phyloP scores from a whole-genome alignment of 495 filamentous ascomycete genomes.

The Penicillium riverlandense region DNA sequence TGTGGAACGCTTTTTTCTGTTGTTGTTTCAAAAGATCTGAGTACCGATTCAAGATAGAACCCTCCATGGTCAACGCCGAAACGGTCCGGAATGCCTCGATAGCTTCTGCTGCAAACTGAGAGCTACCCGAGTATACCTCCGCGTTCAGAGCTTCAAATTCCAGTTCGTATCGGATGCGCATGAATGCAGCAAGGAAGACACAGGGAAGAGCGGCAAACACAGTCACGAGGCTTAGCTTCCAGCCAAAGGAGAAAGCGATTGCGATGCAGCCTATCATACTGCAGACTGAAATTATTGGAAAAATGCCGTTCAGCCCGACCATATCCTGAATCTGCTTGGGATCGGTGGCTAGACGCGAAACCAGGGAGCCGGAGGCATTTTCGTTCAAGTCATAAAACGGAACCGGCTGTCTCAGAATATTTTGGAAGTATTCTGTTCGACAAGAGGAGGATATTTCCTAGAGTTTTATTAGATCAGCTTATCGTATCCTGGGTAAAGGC shows the following conservation, averaged over 20 bases:
- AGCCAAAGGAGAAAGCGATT: conserved; percentile 33
- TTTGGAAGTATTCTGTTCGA: background rate
- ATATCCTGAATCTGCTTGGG: conserved; percentile 32
- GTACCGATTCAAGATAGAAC: conserved; percentile 38
- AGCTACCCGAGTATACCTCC: conserved; percentile 41
- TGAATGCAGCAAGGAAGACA: conserved; percentile 42
- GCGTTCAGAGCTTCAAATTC: conserved; percentile 45
- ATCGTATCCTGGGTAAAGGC: conserved; percentile 35
- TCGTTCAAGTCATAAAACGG: conserved; percentile 55
- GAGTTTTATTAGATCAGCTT: conserved; percentile 35
- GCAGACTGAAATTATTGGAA: conserved; percentile 5
- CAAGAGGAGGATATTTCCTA: conserved; percentile 50
- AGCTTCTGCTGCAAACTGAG: conserved; percentile 47
- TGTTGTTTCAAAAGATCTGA: conserved; percentile 24
- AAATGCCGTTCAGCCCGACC: conserved; percentile 34
- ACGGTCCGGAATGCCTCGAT: conserved; percentile 50
- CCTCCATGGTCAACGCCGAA: conserved; percentile 46
- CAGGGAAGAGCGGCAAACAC: conserved; percentile 45
- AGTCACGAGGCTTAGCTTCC: conserved; percentile 50
- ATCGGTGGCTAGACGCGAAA: conserved; percentile 48
- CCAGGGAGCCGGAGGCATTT: conserved; percentile 57
- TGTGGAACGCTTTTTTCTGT: background rate
- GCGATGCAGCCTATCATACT: conserved; percentile 23
- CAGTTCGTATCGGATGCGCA: conserved; percentile 35
- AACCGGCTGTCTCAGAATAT: conserved; percentile 48